Percentiles rank a stretch among this genome's conserved stretches.
Evolutionary conservation across 768 basidiomycete species (phyloP).

Genomic region (Thelephora aurantiotincta): DNA sequence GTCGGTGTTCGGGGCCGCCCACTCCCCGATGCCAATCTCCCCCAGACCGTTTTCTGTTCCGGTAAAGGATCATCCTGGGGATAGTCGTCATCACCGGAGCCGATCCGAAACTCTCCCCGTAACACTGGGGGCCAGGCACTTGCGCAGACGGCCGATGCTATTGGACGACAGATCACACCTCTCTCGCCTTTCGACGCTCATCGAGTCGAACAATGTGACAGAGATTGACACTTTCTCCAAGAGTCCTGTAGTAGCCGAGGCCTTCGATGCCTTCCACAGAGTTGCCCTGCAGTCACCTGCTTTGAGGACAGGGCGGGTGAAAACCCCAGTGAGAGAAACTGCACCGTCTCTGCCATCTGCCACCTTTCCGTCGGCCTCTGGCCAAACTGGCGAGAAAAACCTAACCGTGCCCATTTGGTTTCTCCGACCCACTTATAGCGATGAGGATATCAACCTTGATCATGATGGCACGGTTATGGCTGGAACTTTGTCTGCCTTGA

Average conservation of each 20-base stretch:
- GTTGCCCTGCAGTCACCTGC: background rate
- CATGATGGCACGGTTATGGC: constrained; percentile 50
- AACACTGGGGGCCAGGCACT: constrained; percentile 10
- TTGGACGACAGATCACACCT: constrained; percentile 24
- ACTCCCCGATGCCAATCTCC: background rate
- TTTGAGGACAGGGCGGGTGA: background rate
- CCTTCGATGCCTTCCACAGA: constrained; percentile 8
- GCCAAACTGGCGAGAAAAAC: constrained; percentile 12
- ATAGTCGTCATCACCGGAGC: background rate
- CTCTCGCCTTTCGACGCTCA: constrained; percentile 22
- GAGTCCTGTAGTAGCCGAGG: constrained; percentile 11
- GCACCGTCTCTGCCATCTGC: background rate
- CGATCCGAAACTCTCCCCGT: constrained; percentile 7
- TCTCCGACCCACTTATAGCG: constrained; percentile 37
- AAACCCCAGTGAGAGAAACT: background rate
- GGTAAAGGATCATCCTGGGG: background rate
- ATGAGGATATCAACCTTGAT: constrained; percentile 50
- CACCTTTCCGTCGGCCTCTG: background rate
- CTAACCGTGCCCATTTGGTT: constrained; percentile 34
- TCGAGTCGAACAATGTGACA: constrained; percentile 21
- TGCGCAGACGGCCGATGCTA: constrained; percentile 24
- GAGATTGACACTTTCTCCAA: constrained; percentile 20
- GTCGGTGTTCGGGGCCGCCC: background rate
- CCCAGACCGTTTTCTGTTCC: background rate
- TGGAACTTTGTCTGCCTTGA: constrained; percentile 58